Conservation (phyloP, 257 asterid genomes). For the Solanum tarapatanum region DNA sequence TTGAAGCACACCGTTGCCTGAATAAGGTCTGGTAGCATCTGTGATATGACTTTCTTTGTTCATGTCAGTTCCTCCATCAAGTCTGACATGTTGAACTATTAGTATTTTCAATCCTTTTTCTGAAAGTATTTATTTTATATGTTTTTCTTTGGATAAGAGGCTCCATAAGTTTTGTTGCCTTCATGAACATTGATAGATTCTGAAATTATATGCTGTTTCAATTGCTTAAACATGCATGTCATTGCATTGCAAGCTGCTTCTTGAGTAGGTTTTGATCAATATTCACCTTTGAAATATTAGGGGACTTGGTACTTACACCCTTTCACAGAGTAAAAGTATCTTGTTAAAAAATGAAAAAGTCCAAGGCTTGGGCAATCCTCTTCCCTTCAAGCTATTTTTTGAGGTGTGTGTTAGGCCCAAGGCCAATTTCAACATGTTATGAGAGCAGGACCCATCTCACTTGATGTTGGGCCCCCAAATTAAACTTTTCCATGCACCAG, state of each 20-base stretch:
- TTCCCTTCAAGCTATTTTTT: background rate
- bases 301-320: background rate
- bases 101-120: background rate
- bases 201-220: background rate
- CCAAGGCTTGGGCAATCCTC: background rate
- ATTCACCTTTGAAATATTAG: background rate
- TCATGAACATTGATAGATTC: background rate
- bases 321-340: background rate
- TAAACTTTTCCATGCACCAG: background rate
- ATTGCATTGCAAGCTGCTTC: background rate
- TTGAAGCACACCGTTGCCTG: constrained; percentile 88
- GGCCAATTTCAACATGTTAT: background rate
- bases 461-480: background rate
- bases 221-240: background rate
- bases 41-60: background rate
- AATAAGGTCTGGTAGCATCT: constrained; percentile 52
- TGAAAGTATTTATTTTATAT: background rate
- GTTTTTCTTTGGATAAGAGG: background rate
- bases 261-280: background rate
- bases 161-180: background rate
- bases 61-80: background rate
- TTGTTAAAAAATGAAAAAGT: background rate
- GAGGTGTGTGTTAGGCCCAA: background rate
- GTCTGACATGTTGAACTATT: background rate
- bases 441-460: background rate